These are phyloP conservation scores for Candida oleophila DNA, from an alignment of 805 yeast genomes.

Conservation along the genomic window DNA sequence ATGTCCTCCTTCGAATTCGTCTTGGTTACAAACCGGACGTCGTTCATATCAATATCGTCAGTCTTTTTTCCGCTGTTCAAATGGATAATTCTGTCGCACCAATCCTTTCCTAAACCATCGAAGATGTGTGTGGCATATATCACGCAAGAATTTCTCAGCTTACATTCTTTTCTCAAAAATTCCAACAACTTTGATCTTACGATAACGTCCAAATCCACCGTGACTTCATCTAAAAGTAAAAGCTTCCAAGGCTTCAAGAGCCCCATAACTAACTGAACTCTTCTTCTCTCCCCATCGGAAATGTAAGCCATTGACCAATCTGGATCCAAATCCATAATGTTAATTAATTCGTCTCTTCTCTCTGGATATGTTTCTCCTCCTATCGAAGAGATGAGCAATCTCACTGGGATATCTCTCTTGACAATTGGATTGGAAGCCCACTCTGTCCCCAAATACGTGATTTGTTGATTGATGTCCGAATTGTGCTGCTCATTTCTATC, in stretches of 20 bases:
- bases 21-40: conserved; percentile 23
- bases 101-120: conserved; percentile 78
- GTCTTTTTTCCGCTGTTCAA: conserved; percentile 62
- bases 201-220: conserved; percentile 92
- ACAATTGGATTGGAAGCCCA: conserved; percentile 95
- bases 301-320: conserved; percentile 90
- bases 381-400: conserved; percentile 70
- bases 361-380: conserved; percentile 69
- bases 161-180: conserved; percentile 75
- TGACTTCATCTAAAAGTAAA: conserved; percentile 89
- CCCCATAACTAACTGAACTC: conserved; percentile 95
- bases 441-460: conserved; percentile 91
- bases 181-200: conserved; percentile 74
- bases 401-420: conserved; percentile 86
- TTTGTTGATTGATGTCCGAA: conserved; percentile 46
- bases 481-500: conserved; percentile 44
- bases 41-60: conserved; percentile 31
- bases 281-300: conserved; percentile 91
- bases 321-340: conserved; percentile 80
- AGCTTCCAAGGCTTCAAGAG: conserved; percentile 86
- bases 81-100: conserved; percentile 88
- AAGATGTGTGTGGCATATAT: conserved; percentile 96
- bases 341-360: conserved; percentile 73
- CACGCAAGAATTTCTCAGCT: conserved; percentile 65
- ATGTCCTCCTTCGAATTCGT: conserved; percentile 2